A percentile compares a stretch with the other conserved stretches of the same genome.
Conservation (phyloP, 495 filamentous ascomycete species). For the Neurospora terricola region DNA sequence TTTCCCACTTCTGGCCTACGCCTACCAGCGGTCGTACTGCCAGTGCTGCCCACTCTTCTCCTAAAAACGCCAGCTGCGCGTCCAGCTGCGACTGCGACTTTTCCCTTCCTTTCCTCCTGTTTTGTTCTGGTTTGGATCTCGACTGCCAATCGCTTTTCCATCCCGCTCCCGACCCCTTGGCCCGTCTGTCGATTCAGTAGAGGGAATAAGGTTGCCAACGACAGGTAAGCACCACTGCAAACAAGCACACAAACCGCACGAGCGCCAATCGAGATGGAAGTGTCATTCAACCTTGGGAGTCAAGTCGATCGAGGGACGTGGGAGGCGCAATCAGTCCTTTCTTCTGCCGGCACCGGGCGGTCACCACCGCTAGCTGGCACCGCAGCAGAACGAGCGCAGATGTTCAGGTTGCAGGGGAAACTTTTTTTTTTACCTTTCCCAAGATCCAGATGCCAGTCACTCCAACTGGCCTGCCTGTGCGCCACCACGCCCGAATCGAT, state of each 20-base stretch:
- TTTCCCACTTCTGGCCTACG: slow-evolving; percentile 9
- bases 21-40: background rate
- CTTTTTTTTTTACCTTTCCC: slow-evolving; percentile 13
- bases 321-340: background rate
- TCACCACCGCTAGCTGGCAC: background rate
- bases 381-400: background rate
- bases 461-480: background rate
- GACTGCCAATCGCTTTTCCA: background rate
- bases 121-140: slow-evolving; percentile 2
- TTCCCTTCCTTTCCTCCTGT: slow-evolving; percentile 7
- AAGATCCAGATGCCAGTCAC: slow-evolving; percentile 3
- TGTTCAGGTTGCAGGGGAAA: slow-evolving; percentile 7
- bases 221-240: background rate
- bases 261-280: background rate
- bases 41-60: background rate
- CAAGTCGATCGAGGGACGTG: background rate
- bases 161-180: background rate
- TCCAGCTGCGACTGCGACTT: slow-evolving; percentile 5
- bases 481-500: slow-evolving; percentile 1
- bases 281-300: background rate
- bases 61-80: background rate
- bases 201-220: background rate
- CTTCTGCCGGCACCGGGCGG: background rate
- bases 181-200: background rate
- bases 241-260: background rate